These are phyloP conservation scores for Jamesozyma rosinii DNA, from an alignment of 805 yeast species.

Conservation along the genomic window DNA sequence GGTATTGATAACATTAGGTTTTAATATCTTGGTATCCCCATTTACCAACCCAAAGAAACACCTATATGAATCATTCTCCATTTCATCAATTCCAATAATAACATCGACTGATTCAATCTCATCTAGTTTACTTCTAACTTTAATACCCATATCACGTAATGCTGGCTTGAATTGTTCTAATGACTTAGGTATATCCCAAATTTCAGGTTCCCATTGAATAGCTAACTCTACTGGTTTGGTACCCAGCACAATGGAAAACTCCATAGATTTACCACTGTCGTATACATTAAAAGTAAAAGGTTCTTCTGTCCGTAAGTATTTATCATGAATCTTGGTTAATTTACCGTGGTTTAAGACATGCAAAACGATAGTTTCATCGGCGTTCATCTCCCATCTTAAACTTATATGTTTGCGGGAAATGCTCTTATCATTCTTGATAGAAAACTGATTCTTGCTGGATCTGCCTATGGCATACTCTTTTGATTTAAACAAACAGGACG, in stretches of 20 bases:
- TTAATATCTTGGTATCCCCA: too few species aligned
- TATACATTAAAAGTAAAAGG: conserved; percentile 4
- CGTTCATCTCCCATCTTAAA: conserved; percentile 11
- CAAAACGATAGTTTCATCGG: background rate
- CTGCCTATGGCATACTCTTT: conserved; percentile 21
- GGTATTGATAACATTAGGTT: background rate
- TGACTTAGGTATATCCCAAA: conserved; percentile 13
- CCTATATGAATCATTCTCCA: background rate
- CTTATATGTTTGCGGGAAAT: conserved; percentile 27
- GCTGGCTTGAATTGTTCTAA: background rate
- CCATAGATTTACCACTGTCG: background rate
- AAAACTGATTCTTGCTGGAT: conserved; percentile 22
- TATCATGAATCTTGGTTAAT: conserved; percentile 18
- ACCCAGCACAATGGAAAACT: conserved; percentile 12
- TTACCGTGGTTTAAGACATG: conserved; percentile 22
- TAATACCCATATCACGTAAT: background rate
- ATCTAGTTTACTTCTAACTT: background rate
- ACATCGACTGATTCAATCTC: background rate
- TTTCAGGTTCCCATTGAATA: conserved; percentile 8
- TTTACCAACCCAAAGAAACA: background rate
- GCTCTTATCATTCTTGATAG: conserved; percentile 28
- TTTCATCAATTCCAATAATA: background rate
- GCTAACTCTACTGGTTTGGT: conserved; percentile 16
- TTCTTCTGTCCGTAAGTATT: conserved; percentile 15
- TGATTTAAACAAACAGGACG: conserved; percentile 12